These are phyloP conservation scores for Colletotrichum cereale DNA, from an alignment of 2,329 filamentous ascomycete genomes.

Conservation along the genomic window DNA sequence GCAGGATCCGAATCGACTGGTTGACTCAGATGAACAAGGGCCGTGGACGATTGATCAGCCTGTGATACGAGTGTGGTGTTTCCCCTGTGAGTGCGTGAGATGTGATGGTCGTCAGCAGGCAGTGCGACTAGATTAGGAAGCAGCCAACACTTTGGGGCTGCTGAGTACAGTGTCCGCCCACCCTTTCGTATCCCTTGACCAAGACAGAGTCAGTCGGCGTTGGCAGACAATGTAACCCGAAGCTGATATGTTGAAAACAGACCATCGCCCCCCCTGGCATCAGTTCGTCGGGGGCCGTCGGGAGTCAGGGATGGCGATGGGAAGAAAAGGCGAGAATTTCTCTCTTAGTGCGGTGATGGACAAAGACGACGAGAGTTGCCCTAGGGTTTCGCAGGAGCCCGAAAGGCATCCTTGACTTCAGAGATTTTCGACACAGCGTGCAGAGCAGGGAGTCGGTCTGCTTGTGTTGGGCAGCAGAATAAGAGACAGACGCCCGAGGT, in stretches of 20 bases:
- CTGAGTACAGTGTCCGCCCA: background rate
- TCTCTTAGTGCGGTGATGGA: background rate
- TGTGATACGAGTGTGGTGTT: background rate
- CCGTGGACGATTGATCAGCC: background rate
- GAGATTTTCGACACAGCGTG: background rate
- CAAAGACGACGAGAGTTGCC: background rate
- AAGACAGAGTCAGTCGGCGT: no score
- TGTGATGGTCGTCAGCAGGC: background rate
- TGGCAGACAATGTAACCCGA: background rate
- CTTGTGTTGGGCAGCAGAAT: conserved; percentile 18
- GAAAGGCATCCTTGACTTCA: background rate
- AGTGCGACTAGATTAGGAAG: background rate
- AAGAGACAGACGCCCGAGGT: conserved; percentile 16
- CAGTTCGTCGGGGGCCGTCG: background rate
- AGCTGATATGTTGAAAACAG: background rate
- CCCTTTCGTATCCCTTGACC: background rate
- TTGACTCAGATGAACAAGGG: background rate
- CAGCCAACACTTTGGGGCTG: background rate
- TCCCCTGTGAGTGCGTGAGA: conserved; percentile 4
- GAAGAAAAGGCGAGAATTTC: conserved; percentile 1
- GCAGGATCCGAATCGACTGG: background rate
- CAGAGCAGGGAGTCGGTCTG: conserved; percentile 23
- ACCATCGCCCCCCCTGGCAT: background rate
- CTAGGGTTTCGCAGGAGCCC: background rate
- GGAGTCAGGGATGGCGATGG: background rate